Percentiles rank a stretch among this genome's conserved stretches.
Evolutionary conservation across 2,329 filamentous ascomycete genomes (phyloP).

Genomic region (Fusarium torreyae): DNA sequence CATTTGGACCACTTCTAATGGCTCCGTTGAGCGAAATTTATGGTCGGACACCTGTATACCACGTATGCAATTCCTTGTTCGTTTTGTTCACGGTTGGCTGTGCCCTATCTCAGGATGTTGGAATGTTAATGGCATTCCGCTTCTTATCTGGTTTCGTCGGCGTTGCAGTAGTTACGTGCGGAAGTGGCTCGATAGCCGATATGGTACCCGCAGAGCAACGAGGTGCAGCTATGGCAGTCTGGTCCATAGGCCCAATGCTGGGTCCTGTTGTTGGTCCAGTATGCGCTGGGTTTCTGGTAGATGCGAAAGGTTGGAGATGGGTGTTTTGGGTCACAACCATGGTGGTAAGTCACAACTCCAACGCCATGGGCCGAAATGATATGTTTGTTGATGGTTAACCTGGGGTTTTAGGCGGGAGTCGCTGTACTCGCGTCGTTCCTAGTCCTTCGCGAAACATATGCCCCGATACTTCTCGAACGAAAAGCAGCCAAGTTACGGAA

Average conservation of each 20-base stretch:
- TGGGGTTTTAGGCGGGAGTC: conserved; percentile 4
- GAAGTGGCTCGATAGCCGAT: conserved; percentile 64
- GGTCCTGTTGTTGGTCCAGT: conserved; percentile 58
- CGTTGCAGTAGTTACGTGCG: conserved; percentile 68
- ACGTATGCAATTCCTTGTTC: conserved; percentile 58
- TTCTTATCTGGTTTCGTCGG: conserved; percentile 68
- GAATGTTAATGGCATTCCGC: conserved; percentile 63
- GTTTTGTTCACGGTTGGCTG: conserved; percentile 57
- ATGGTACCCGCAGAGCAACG: conserved; percentile 53
- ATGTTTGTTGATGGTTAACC: not conserved
- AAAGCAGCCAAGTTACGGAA: conserved; percentile 56
- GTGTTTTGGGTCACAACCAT: conserved; percentile 75
- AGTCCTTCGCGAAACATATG: conserved; percentile 57
- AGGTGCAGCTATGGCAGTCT: conserved; percentile 66
- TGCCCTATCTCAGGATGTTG: conserved; percentile 57
- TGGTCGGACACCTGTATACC: conserved; percentile 62
- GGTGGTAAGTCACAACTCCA: conserved; percentile 45
- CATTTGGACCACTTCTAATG: conserved; percentile 63
- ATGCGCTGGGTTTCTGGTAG: conserved; percentile 73
- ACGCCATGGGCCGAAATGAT: not conserved
- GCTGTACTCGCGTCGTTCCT: conserved; percentile 52
- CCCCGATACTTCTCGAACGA: conserved; percentile 54
- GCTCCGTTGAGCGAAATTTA: conserved; percentile 66
- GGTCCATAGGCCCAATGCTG: conserved; percentile 66
- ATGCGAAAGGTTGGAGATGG: conserved; percentile 73